Base-by-base conservation (phyloP, 1,139 yeast species). In the Suhomyces kunorum region DNA sequence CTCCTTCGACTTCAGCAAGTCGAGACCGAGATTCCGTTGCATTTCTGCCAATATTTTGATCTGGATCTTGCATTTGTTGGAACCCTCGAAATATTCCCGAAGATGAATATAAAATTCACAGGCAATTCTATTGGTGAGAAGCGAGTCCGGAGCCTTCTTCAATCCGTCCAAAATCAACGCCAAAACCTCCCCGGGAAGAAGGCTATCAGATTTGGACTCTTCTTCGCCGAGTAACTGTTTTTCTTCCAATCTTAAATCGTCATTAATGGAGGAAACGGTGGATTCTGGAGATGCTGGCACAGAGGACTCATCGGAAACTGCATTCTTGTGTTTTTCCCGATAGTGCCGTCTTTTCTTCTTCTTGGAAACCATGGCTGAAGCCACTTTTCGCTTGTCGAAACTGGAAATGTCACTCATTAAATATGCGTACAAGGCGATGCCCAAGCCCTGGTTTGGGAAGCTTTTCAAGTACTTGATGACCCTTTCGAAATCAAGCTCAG, bases 331-430 rank as follows among this genome's bases (percentile, higher is more conserved):
- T 28, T 17, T 28, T 15, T 7, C n/a, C n/a, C 24, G 36, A 31
- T 37, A 22, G 30, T 26, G 19, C 12, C 45, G 3, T 23, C 15
- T 31, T 22, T 26, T 25, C 18, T 39, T 34, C 33, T 23, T 26
- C 37, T 40, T 39, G 3, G 25, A 25, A 5, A 27, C 20, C 27
- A 38, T 23, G 12, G 40, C 51, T 25, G 55, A 50, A 11, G 55
- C 20, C 6, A 66, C 37, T 13, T 24, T 45, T 20, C 50, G 51
- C 39, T 58, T 58, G 36, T 66, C 69, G 50, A 75, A 81, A 0
- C 87, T 83, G 1, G 90, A 85, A 14, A 84, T 68, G 19, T 81
- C 90, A 26, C 95, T 85, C 53, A 78, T 62, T 5, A 76, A 55
- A 58, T 72, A 82, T 1, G 81, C 83, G 55, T 76, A 78, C 3